Base-by-base conservation (phyloP, 2,329 filamentous ascomycete species). In the Fusarium buharicum region DNA sequence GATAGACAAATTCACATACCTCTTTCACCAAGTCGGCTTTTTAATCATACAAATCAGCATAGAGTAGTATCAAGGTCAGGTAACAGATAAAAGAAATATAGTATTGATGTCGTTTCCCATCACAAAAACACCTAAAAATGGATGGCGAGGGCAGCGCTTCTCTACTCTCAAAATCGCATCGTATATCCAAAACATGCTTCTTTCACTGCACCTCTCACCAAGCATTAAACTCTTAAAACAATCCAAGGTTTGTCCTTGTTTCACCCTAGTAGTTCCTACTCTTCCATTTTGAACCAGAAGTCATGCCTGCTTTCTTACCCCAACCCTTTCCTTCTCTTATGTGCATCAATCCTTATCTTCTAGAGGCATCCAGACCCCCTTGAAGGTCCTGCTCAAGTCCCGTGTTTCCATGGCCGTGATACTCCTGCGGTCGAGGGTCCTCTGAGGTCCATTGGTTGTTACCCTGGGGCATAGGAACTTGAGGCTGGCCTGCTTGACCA, bases 361-460 rank as follows among this genome's bases (percentile, higher is more conserved):
- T 68, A 12, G 66, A 63, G 9, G 70, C 72, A 47, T 76, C 75
- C 39, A 76, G 66, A 4, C 74, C 84, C 24, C 81, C 82, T 27
- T 83, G 83, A 36, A 88, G 78, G 58, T 88, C 86, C 24, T 83
- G 83, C 75, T 88, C 86, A 17, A 88, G 77, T 5, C 62, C 62
- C 10, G 81, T 81, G 37, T 78, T 78, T 39, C 77, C 75, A 31
- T 81, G 79, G 41, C 76, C 73, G 27, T 78, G 73, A 66, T 86
- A 86, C 71, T 87, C 85, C 70, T 87, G 84, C 6, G 85, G 85
- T 36, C 85, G 76, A 8, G 85, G 85, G 50, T 87, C 85, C 66
- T 87, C 83, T 14, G 82, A 80, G 7, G 77, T 85, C 85, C 85
- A 88, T 67, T 86, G 81, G 18, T 76, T 72, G 24, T 75, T 77